Evolutionary conservation across 1,284 basidiomycete species (phyloP).

Genomic region (Porodaedalea pini): DNA sequence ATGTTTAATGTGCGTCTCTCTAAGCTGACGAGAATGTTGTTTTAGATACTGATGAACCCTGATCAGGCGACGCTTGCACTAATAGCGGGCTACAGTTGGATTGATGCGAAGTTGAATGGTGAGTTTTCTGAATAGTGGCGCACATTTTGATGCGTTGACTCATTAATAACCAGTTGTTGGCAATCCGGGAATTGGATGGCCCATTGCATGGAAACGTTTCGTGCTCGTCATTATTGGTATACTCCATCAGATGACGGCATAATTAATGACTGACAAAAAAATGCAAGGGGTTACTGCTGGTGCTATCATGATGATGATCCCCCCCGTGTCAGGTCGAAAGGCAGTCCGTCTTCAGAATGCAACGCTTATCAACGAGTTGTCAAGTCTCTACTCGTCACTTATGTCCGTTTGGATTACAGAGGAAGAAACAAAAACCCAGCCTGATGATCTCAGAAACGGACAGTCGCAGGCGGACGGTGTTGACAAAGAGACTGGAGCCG

Average conservation of each 20-base stretch:
- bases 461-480: slow-evolving; percentile 26
- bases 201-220: slow-evolving; percentile 51
- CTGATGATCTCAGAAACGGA: slow-evolving; percentile 15
- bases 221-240: slow-evolving; percentile 45
- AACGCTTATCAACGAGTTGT: slow-evolving; percentile 36
- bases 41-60: neutral
- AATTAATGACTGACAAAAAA: neutral
- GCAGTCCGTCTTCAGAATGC: slow-evolving; percentile 47
- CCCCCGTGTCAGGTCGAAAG: slow-evolving; percentile 46
- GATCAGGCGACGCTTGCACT: slow-evolving; percentile 41
- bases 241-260: slow-evolving; percentile 4
- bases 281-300: slow-evolving; percentile 41
- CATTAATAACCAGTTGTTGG: slow-evolving; percentile 30
- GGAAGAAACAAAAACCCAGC: slow-evolving; percentile 22
- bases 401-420: slow-evolving; percentile 43
- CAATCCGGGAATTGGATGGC: slow-evolving; percentile 51
- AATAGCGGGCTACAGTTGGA: slow-evolving; percentile 59
- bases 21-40: neutral
- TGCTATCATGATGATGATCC: slow-evolving; percentile 48
- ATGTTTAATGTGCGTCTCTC: slow-evolving; percentile 35
- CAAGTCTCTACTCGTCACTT: slow-evolving; percentile 40
- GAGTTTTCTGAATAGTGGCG: neutral
- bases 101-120: slow-evolving; percentile 46
- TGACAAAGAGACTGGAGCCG: slow-evolving; percentile 35
- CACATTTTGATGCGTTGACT: neutral